Conservation (phyloP, 2,329 filamentous ascomycete species). For the Scedosporium boydii region DNA sequence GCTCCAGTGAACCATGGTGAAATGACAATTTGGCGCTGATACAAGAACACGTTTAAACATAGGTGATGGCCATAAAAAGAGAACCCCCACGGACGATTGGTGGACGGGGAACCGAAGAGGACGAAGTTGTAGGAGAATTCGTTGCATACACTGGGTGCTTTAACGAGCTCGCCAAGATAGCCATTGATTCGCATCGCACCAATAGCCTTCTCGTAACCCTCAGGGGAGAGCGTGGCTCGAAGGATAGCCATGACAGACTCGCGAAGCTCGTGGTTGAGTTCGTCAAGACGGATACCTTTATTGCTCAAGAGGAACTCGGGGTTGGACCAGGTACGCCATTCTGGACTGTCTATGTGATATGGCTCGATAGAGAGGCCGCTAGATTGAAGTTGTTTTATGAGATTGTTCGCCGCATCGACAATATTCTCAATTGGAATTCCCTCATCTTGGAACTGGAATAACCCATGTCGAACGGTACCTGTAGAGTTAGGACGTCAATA, state of each 20-base stretch:
- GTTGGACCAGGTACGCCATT: slow-evolving; percentile 64
- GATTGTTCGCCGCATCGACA: slow-evolving; percentile 35
- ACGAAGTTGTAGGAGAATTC: slow-evolving; percentile 69
- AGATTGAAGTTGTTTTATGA: slow-evolving; percentile 34
- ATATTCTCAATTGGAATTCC: slow-evolving; percentile 49
- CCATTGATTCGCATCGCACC: slow-evolving; percentile 66
- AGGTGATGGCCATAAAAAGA: slow-evolving; percentile 73
- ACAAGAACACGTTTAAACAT: slow-evolving; percentile 62
- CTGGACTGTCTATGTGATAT: slow-evolving; percentile 58
- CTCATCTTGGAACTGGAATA: slow-evolving; percentile 56
- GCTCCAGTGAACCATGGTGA: slow-evolving; percentile 72
- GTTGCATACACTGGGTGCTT: slow-evolving; percentile 56
- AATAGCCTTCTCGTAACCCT: slow-evolving; percentile 62
- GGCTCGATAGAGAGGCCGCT: slow-evolving; percentile 16
- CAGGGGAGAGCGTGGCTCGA: slow-evolving; percentile 49
- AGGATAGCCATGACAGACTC: slow-evolving; percentile 46
- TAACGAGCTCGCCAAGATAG: slow-evolving; percentile 61
- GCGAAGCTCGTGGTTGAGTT: slow-evolving; percentile 32
- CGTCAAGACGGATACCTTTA: slow-evolving; percentile 63
- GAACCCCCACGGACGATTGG: slow-evolving; percentile 56
- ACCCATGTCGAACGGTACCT: slow-evolving; percentile 40
- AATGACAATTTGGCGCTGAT: slow-evolving; percentile 54
- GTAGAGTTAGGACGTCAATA: neutral
- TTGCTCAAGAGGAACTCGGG: slow-evolving; percentile 62
- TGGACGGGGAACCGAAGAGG: slow-evolving; percentile 55